phyloP scores from a whole-genome alignment of 306 rosid genomes.

The Citrullus colocynthis region DNA sequence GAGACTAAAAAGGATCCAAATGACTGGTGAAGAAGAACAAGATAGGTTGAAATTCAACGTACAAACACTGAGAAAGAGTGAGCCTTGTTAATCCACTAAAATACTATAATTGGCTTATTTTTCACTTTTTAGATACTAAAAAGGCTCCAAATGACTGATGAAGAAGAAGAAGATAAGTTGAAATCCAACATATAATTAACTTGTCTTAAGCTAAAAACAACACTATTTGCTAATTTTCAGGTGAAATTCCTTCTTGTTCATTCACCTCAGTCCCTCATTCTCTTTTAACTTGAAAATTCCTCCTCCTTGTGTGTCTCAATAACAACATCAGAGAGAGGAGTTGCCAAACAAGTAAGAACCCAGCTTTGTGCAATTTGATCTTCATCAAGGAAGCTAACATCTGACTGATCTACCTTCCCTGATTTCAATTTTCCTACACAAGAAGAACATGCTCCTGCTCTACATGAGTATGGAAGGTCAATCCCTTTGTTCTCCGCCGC shows the following conservation, averaged over 20 bases:
- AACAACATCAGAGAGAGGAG: conserved; percentile 31
- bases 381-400: conserved; percentile 70
- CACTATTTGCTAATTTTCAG: background rate
- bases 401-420: conserved; percentile 50
- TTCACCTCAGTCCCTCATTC: background rate
- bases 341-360: conserved; percentile 69
- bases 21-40: background rate
- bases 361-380: conserved; percentile 27
- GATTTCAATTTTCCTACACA: conserved; percentile 43
- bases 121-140: background rate
- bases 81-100: background rate
- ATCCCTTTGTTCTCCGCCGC: conserved; percentile 41
- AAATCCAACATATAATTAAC: background rate
- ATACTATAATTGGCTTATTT: background rate
- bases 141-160: background rate
- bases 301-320: conserved; percentile 84
- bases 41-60: background rate
- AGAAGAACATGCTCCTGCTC: conserved; percentile 80
- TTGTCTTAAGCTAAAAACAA: background rate
- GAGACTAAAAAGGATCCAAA: background rate
- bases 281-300: conserved; percentile 4
- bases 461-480: conserved; percentile 75
- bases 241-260: background rate
- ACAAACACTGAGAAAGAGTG: background rate
- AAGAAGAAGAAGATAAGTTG: background rate